Evolutionary conservation across 257 asterid species (phyloP).

Genomic region (Solanum pinnatisectum): DNA sequence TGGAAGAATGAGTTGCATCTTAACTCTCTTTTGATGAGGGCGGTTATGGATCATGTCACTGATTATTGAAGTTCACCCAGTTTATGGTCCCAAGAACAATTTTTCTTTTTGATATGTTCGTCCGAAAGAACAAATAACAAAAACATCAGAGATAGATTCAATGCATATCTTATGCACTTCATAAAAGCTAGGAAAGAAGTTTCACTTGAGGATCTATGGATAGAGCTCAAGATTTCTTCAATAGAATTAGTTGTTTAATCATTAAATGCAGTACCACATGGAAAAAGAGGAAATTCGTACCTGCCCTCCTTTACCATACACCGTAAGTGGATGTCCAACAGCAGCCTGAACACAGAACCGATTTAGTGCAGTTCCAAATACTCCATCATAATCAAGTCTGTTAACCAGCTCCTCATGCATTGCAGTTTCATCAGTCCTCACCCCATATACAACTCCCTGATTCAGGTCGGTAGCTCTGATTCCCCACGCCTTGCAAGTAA

Average conservation of each 20-base stretch:
- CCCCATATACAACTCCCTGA: constrained; percentile 95
- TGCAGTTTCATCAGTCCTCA: constrained; percentile 75
- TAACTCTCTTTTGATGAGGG: neutral
- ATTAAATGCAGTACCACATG: neutral
- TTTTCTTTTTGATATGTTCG: neutral
- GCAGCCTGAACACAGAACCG: constrained; percentile 98
- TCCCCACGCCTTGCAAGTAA: constrained; percentile 96
- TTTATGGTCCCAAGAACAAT: neutral
- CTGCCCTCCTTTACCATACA: constrained; percentile 99
- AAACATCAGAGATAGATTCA: neutral
- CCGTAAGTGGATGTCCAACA: constrained; percentile 88
- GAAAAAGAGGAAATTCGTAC: constrained; percentile 19
- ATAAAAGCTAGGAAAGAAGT: neutral
- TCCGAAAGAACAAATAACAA: neutral
- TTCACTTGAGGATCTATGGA: neutral
- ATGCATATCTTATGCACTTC: neutral
- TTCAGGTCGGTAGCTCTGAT: constrained; percentile 87
- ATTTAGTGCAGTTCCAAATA: constrained; percentile 92
- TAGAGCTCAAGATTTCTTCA: neutral
- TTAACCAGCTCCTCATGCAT: constrained; percentile 84
- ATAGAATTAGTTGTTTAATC: neutral
- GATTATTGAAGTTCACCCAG: neutral
- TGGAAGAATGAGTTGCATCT: neutral
- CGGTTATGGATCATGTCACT: neutral
- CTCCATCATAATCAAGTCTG: constrained; percentile 81